A percentile compares a stretch with the other conserved stretches of the same genome.
Conservation (phyloP, 2,329 filamentous ascomycete genomes). For the Cordyceps fumosorosea region DNA sequence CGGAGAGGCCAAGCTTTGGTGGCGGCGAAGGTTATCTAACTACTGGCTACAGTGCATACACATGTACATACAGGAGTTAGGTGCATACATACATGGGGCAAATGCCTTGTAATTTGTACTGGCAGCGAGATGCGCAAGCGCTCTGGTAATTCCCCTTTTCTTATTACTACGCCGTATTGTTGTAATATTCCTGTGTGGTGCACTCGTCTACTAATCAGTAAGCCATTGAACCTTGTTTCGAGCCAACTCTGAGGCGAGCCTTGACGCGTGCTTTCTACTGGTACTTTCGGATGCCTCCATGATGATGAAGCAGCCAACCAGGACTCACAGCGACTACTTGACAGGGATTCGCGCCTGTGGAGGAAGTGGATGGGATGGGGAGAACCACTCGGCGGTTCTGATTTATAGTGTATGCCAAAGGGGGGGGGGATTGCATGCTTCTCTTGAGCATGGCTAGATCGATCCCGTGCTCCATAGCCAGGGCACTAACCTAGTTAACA, state of each 20-base stretch:
- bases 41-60: background rate
- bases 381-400: background rate
- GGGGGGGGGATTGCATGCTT: background rate
- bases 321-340: slow-evolving; percentile 1
- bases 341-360: background rate
- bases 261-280: slow-evolving; percentile 7
- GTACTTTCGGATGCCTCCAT: background rate
- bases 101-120: background rate
- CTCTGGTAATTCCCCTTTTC: no score
- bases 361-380: background rate
- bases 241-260: background rate
- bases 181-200: no score
- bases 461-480: slow-evolving; percentile 12
- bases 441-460: slow-evolving; percentile 9
- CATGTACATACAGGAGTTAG: no score
- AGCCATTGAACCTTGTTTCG: background rate
- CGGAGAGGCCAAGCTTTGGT: background rate
- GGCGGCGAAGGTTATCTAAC: background rate
- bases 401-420: background rate
- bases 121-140: no score
- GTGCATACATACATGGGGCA: background rate
- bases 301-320: slow-evolving; percentile 7
- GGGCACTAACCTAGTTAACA: background rate
- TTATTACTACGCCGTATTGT: no score
- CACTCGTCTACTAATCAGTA: background rate